Evolutionary conservation across 2,329 filamentous ascomycete genomes (phyloP).

Genomic region (Chlorencoelia australis): DNA sequence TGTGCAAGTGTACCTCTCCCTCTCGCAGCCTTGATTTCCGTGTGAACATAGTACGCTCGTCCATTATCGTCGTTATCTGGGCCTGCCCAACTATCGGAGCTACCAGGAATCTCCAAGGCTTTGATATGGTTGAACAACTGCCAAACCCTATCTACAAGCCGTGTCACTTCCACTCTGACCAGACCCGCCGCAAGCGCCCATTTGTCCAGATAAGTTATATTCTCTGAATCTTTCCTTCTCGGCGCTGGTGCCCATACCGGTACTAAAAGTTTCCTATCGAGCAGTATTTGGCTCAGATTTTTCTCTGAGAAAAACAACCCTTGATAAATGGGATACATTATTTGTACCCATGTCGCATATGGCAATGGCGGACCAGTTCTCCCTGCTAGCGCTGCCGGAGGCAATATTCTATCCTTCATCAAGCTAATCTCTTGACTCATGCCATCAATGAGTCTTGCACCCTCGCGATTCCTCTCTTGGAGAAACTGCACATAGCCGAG

Average conservation of each 20-base stretch:
- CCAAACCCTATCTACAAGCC: conserved; percentile 2
- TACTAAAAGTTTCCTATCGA: background rate
- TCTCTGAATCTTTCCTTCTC: background rate
- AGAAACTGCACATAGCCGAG: conserved; percentile 7
- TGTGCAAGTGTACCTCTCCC: conserved; percentile 2
- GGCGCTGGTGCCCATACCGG: conserved; percentile 2
- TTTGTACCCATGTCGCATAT: conserved; percentile 1
- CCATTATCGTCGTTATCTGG: conserved; percentile 6
- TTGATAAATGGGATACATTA: conserved; percentile 3
- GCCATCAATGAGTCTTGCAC: conserved; percentile 1
- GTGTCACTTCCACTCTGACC: background rate
- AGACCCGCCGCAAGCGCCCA: conserved; percentile 2
- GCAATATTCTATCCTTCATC: background rate
- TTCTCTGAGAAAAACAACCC: conserved; percentile 5
- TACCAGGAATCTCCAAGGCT: background rate
- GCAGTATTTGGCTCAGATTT: conserved; percentile 1
- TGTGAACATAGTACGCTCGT: conserved; percentile 4
- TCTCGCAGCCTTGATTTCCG: background rate
- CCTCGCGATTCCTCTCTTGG: conserved; percentile 3
- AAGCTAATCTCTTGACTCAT: conserved; percentile 3
- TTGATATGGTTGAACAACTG: background rate
- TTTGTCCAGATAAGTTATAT: background rate
- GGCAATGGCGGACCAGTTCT: conserved; percentile 2
- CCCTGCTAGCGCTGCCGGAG: background rate
- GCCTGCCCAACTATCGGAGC: conserved; percentile 2